A percentile compares a stretch with the other conserved stretches of the same genome.
These are phyloP conservation scores for Plasmopara halstedii DNA, from an alignment of 352 stramenopile genomes.

Conservation along the genomic window DNA sequence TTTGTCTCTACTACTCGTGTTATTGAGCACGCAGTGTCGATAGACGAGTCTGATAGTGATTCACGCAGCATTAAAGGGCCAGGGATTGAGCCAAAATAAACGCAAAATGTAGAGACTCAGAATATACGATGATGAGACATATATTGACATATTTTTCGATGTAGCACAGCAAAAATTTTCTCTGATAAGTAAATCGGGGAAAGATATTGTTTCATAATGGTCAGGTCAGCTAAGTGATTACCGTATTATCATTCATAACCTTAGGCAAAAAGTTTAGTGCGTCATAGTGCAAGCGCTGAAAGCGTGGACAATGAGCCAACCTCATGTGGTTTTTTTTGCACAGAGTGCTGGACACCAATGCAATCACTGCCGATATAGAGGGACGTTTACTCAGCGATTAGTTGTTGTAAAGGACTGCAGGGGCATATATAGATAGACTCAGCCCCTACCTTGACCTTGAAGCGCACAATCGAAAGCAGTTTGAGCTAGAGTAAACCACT, in stretches of 20 bases:
- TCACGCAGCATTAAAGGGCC: not conserved
- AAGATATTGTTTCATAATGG: not conserved
- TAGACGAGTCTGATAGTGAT: not conserved
- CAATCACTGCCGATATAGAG: too few relatives aligned
- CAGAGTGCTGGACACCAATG: too few relatives aligned
- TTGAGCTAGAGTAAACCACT: too few relatives aligned
- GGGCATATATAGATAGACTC: too few relatives aligned
- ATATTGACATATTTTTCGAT: not conserved
- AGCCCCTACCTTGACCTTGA: too few relatives aligned
- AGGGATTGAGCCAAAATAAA: not conserved
- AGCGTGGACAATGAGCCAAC: not conserved
- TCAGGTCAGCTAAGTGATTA: not conserved
- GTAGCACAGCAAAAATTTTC: not conserved
- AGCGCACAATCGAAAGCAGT: too few relatives aligned
- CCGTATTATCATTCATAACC: not conserved
- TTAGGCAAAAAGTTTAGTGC: not conserved
- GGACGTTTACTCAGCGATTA: too few relatives aligned
- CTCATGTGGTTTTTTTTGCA: too few relatives aligned
- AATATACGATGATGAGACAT: not conserved
- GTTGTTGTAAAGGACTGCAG: too few relatives aligned
- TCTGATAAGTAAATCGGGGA: not conserved
- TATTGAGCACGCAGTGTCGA: not conserved
- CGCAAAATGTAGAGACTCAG: not conserved
- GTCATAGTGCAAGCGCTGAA: not conserved
- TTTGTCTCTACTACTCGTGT: too few relatives aligned